phyloP scores from a whole-genome alignment of 2,329 filamentous ascomycete genomes.

The Colletotrichum sidae region DNA sequence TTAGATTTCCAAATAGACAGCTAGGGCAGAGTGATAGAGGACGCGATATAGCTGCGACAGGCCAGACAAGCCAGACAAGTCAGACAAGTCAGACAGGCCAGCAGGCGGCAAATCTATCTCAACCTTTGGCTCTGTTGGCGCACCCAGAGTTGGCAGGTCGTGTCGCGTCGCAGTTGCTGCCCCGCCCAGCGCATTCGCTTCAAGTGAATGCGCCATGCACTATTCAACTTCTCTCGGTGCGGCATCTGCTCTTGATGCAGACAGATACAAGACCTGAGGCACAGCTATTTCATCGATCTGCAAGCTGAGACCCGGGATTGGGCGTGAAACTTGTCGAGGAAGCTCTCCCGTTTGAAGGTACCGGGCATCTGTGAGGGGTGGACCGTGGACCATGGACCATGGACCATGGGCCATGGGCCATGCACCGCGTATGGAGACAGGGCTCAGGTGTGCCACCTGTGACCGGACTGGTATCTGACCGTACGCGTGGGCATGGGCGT shows the following conservation, averaged over 20 bases:
- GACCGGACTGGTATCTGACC: constrained; percentile 47
- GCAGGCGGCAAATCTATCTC: constrained; percentile 10
- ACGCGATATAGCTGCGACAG: constrained; percentile 26
- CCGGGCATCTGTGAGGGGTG: constrained; percentile 36
- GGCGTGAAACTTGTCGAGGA: constrained; percentile 53
- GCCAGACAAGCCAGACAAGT: neutral
- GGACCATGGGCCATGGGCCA: constrained; percentile 14
- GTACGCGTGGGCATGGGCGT: constrained; percentile 12
- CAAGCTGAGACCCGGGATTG: constrained; percentile 55
- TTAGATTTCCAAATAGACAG: constrained; percentile 38
- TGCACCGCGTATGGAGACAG: constrained; percentile 29
- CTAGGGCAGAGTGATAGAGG: constrained; percentile 20
- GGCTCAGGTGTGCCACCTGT: constrained; percentile 43
- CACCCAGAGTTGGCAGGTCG: constrained; percentile 11
- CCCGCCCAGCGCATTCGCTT: neutral
- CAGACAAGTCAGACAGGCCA: neutral
- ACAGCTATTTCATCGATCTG: constrained; percentile 50
- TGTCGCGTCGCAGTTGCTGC: neutral
- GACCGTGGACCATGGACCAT: constrained; percentile 13
- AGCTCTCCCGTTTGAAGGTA: constrained; percentile 40
- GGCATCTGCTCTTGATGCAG: constrained; percentile 25
- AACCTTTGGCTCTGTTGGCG: constrained; percentile 20
- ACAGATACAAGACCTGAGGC: constrained; percentile 41
- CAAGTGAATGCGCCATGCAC: neutral
- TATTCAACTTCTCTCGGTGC: neutral